Percentiles rank a stretch among this genome's conserved stretches.
phyloP scores from a whole-genome alignment of 2,329 filamentous ascomycete genomes.

The Orbilia oligospora region DNA sequence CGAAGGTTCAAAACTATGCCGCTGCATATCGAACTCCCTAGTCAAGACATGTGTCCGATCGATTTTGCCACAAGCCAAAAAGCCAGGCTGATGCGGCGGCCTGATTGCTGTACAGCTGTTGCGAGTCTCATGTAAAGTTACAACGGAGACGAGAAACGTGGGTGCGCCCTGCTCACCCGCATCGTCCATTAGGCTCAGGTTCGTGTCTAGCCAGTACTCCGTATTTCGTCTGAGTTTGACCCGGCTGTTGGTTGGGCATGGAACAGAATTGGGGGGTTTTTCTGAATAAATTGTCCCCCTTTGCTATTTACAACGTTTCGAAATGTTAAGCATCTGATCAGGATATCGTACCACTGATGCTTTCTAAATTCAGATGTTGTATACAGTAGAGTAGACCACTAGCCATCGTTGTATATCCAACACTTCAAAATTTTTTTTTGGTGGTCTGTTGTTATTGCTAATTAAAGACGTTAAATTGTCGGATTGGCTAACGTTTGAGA shows the following conservation, averaged over 20 bases:
- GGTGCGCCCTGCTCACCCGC: slow-evolving; percentile 18
- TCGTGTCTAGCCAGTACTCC: slow-evolving; percentile 8
- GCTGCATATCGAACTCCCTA: slow-evolving; percentile 13
- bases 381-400: slow-evolving; percentile 8
- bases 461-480: slow-evolving; percentile 24
- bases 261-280: slow-evolving; percentile 6
- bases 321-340: background rate
- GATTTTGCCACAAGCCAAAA: slow-evolving; percentile 34
- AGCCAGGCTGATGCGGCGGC: slow-evolving; percentile 2
- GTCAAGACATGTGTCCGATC: slow-evolving; percentile 21
- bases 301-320: slow-evolving; percentile 26
- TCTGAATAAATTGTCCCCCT: background rate
- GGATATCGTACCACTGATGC: background rate
- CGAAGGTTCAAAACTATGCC: slow-evolving; percentile 25
- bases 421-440: background rate
- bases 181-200: slow-evolving; percentile 3
- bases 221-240: slow-evolving; percentile 28
- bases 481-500: slow-evolving; percentile 37
- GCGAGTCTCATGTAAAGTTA: slow-evolving; percentile 39
- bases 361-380: slow-evolving; percentile 4
- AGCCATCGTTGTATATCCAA: slow-evolving; percentile 7
- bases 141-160: slow-evolving; percentile 48
- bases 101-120: slow-evolving; percentile 1
- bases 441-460: slow-evolving; percentile 4
- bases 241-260: background rate